Evolutionary conservation across 345 rosid genomes (phyloP).

Genomic region (Ricinus communis): DNA sequence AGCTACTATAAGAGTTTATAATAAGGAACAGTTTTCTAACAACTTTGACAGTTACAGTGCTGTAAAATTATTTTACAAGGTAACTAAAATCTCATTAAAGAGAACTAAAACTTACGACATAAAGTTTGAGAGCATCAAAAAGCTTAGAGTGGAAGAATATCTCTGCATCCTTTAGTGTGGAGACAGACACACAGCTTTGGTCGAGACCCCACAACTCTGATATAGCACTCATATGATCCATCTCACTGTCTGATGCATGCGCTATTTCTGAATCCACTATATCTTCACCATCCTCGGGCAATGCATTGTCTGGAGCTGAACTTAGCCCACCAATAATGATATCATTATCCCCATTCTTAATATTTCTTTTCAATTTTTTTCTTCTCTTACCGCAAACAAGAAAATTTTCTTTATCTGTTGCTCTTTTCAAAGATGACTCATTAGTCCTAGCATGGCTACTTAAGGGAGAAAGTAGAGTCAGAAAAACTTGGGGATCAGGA

Average conservation of each 20-base stretch:
- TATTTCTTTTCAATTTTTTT: constrained; percentile 49
- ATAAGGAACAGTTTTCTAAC: not conserved
- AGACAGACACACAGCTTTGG: constrained; percentile 27
- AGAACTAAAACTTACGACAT: constrained; percentile 52
- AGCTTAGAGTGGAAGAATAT: constrained; percentile 63
- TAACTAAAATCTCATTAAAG: not conserved
- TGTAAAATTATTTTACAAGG: not conserved
- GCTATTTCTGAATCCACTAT: constrained; percentile 26
- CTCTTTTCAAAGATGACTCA: constrained; percentile 48
- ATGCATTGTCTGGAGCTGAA: constrained; percentile 34
- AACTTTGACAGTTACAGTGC: constrained; percentile 2
- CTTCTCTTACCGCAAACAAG: constrained; percentile 17
- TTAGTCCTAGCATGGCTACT: constrained; percentile 32
- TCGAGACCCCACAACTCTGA: constrained; percentile 73
- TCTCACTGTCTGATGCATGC: constrained; percentile 43
- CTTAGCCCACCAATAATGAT: constrained; percentile 60
- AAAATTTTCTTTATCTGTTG: constrained; percentile 35
- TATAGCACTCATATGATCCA: constrained; percentile 43
- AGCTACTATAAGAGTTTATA: constrained; percentile 1
- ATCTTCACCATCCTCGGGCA: constrained; percentile 34
- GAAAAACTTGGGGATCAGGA: constrained; percentile 80
- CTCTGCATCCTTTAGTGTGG: constrained; percentile 56
- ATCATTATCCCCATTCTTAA: constrained; percentile 45
- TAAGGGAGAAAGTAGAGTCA: constrained; percentile 58
- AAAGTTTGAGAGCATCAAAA: constrained; percentile 67